Percentiles rank a stretch among this genome's conserved stretches.
phyloP scores from a whole-genome alignment of 208 protist species.

The Leishmania mexicana region DNA sequence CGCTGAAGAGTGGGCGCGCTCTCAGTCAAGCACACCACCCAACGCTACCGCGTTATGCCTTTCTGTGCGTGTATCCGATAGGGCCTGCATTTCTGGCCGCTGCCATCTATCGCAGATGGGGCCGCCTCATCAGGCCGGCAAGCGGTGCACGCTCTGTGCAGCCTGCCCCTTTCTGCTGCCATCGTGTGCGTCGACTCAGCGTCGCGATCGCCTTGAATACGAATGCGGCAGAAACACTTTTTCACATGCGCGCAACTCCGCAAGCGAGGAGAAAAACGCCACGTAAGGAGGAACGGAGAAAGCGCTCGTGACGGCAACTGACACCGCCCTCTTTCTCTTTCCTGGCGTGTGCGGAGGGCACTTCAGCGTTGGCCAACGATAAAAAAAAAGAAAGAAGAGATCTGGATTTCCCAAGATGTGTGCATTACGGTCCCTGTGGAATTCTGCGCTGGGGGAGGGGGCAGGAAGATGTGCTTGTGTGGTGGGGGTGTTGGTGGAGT shows the following conservation, averaged over 20 bases:
- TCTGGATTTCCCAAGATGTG: constrained; percentile 26
- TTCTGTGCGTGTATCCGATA: not conserved
- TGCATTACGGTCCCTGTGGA: constrained; percentile 24
- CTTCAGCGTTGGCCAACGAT: constrained; percentile 12
- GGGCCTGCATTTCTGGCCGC: not conserved
- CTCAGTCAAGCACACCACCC: not conserved
- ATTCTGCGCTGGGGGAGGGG: not conserved
- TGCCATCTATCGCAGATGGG: not conserved
- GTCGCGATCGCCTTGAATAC: not conserved
- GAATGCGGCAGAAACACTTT: not conserved
- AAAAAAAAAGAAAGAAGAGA: constrained; percentile 1
- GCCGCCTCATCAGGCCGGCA: not conserved
- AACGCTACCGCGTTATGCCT: not conserved
- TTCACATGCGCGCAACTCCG: not conserved
- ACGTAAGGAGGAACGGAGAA: not conserved
- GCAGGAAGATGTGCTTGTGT: not conserved
- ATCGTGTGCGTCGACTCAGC: not conserved
- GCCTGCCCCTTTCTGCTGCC: not conserved
- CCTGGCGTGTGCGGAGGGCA: not conserved
- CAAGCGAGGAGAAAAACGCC: not conserved
- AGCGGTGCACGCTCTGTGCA: not conserved
- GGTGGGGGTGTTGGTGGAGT: not conserved
- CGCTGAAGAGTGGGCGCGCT: not conserved
- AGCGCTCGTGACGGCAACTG: not conserved
- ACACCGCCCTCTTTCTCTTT: not conserved